Evolutionary conservation across 1,284 basidiomycete species (phyloP).

Genomic region (Neonothopanus nambi): DNA sequence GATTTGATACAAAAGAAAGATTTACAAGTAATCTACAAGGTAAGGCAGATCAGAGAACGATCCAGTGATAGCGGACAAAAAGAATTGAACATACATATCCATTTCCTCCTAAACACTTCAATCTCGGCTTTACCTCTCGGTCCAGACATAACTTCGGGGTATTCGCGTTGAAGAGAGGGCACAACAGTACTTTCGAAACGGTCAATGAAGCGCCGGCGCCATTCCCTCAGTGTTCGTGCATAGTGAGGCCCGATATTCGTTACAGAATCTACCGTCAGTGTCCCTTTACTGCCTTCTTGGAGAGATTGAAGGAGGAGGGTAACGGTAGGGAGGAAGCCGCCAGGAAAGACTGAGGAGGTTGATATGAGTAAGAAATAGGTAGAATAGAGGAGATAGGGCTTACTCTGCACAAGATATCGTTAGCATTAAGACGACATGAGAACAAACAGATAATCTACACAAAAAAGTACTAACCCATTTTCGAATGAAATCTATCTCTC

Average conservation of each 20-base stretch:
- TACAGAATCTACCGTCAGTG: conserved; percentile 69
- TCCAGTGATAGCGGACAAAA: not conserved
- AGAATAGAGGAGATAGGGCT: not conserved
- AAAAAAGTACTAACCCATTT: conserved; percentile 71
- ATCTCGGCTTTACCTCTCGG: conserved; percentile 54
- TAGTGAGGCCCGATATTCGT: conserved; percentile 85
- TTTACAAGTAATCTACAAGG: conserved; percentile 43
- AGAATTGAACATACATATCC: conserved; percentile 69
- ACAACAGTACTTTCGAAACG: conserved; percentile 65
- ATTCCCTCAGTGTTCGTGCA: conserved; percentile 79
- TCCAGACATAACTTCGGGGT: conserved; percentile 55
- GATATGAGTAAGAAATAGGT: not conserved
- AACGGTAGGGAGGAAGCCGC: conserved; percentile 73
- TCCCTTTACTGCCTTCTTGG: conserved; percentile 53
- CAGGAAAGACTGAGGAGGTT: conserved; percentile 65
- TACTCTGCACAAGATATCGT: conserved; percentile 4
- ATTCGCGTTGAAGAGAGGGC: conserved; percentile 62
- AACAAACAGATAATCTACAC: not conserved
- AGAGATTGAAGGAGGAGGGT: conserved; percentile 62
- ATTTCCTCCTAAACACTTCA: conserved; percentile 78
- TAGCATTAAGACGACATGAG: not conserved
- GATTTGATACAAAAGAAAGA: conserved; percentile 8
- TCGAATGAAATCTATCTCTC: conserved; percentile 73
- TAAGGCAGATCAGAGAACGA: not conserved
- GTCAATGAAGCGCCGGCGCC: conserved; percentile 66